Evolutionary conservation across 768 basidiomycete genomes (phyloP).

Genomic region (Tephrocybe sp.): DNA sequence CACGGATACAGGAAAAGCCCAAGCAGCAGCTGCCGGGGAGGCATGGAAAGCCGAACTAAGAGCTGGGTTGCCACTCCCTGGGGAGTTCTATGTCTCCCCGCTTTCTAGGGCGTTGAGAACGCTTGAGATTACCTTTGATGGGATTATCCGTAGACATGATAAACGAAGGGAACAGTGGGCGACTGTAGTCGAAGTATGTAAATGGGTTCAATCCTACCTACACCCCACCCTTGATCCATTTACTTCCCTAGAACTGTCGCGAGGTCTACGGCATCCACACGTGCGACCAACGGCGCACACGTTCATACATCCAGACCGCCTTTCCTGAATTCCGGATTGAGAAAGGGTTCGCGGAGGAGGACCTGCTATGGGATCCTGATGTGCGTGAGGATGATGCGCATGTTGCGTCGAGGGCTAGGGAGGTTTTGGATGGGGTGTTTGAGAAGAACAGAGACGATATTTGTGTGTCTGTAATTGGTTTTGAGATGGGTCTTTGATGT

Average conservation of each 20-base stretch:
- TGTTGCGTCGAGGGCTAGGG: conserved; percentile 45
- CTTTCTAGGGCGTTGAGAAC: conserved; percentile 64
- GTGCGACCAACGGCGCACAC: conserved; percentile 61
- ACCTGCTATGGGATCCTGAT: conserved; percentile 57
- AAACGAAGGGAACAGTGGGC: neutral
- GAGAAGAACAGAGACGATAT: conserved; percentile 37
- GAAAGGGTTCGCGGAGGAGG: conserved; percentile 58
- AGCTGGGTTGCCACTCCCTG: conserved; percentile 49
- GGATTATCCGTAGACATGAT: conserved; percentile 14
- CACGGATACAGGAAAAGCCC: conserved; percentile 54
- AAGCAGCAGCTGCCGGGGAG: conserved; percentile 46
- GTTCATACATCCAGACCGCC: conserved; percentile 42
- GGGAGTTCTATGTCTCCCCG: conserved; percentile 61
- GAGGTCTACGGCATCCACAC: conserved; percentile 71
- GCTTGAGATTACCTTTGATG: conserved; percentile 50
- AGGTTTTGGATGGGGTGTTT: conserved; percentile 59
- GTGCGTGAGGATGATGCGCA: conserved; percentile 53
- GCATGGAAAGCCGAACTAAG: conserved; percentile 51
- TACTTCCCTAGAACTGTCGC: conserved; percentile 53
- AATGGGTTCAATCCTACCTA: neutral
- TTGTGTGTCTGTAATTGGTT: conserved; percentile 32
- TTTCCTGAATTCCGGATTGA: conserved; percentile 61
- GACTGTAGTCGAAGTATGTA: conserved; percentile 1
- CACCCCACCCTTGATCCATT: neutral
- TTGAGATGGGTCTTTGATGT: conserved; percentile 20